Evolutionary conservation across 768 basidiomycete genomes (phyloP).

Genomic region (Lactarius akahatsu): DNA sequence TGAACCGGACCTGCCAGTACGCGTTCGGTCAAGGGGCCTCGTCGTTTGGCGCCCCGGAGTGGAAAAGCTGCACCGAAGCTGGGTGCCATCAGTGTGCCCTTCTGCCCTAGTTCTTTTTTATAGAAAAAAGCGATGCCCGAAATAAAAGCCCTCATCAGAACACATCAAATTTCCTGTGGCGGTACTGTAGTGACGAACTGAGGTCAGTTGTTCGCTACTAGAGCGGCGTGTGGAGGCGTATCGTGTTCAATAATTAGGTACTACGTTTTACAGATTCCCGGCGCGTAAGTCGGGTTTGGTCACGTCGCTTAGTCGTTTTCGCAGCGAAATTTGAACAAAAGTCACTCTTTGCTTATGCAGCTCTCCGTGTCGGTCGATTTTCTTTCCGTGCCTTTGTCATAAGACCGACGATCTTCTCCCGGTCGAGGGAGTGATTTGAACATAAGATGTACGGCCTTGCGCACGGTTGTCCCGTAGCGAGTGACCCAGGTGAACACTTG

Average conservation of each 20-base stretch:
- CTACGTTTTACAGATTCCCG: background rate
- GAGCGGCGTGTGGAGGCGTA: background rate
- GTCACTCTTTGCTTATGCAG: background rate
- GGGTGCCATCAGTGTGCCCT: too few species aligned
- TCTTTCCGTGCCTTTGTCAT: background rate
- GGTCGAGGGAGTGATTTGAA: background rate
- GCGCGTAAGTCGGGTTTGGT: background rate
- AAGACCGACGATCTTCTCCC: background rate
- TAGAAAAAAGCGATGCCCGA: too few species aligned
- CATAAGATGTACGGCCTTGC: background rate
- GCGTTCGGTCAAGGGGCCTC: too few species aligned
- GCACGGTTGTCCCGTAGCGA: background rate
- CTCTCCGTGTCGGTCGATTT: background rate
- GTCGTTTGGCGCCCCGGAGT: too few species aligned
- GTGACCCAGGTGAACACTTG: background rate
- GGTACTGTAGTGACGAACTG: background rate
- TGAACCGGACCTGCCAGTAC: too few species aligned
- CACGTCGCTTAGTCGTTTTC: background rate
- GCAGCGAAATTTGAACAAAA: background rate
- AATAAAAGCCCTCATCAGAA: too few species aligned
- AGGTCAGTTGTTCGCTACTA: background rate
- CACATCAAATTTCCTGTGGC: background rate
- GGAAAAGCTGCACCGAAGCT: too few species aligned
- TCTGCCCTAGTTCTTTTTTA: too few species aligned
- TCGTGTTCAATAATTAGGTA: background rate